These are phyloP conservation scores for Cladorrhinum sp. DNA, from an alignment of 2,329 filamentous ascomycete species.

Conservation along the genomic window DNA sequence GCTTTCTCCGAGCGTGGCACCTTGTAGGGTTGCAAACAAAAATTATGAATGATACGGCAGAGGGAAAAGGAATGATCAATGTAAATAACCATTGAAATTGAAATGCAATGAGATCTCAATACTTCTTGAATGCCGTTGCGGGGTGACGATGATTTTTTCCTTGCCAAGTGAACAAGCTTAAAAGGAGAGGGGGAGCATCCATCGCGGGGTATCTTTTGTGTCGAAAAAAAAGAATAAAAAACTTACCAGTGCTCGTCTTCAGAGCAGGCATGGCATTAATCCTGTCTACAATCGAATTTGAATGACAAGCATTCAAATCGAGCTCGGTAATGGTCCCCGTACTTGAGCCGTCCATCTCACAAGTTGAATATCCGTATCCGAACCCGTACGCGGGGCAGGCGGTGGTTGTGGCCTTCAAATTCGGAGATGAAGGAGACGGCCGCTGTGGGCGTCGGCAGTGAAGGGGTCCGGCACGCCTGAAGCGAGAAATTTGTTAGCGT, in stretches of 20 bases:
- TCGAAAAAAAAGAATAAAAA: not conserved
- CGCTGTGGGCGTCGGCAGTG: slow-evolving; percentile 13
- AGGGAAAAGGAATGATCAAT: not conserved
- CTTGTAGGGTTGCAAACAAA: not conserved
- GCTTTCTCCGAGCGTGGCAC: not conserved
- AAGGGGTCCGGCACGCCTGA: slow-evolving; percentile 14
- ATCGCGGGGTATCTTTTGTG: not conserved
- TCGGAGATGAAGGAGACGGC: slow-evolving; percentile 5
- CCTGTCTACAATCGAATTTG: slow-evolving; percentile 50
- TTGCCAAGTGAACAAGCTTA: not conserved
- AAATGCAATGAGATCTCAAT: not conserved
- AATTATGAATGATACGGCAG: not conserved
- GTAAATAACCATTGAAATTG: not conserved
- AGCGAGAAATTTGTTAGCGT: slow-evolving; percentile 12
- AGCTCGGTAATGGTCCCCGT: slow-evolving; percentile 46
- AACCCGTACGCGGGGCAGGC: not conserved
- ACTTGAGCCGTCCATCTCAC: slow-evolving; percentile 33
- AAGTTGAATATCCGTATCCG: slow-evolving; percentile 5
- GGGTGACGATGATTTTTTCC: not conserved
- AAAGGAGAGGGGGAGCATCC: not conserved
- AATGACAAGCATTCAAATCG: slow-evolving; percentile 47
- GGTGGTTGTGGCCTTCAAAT: slow-evolving; percentile 5
- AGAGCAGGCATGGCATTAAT: slow-evolving; percentile 57
- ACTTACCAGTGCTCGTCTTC: slow-evolving; percentile 60
- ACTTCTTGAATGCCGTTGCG: not conserved